These are phyloP conservation scores for Lactifluus pinguis DNA, from an alignment of 768 basidiomycete species.

Conservation along the genomic window DNA sequence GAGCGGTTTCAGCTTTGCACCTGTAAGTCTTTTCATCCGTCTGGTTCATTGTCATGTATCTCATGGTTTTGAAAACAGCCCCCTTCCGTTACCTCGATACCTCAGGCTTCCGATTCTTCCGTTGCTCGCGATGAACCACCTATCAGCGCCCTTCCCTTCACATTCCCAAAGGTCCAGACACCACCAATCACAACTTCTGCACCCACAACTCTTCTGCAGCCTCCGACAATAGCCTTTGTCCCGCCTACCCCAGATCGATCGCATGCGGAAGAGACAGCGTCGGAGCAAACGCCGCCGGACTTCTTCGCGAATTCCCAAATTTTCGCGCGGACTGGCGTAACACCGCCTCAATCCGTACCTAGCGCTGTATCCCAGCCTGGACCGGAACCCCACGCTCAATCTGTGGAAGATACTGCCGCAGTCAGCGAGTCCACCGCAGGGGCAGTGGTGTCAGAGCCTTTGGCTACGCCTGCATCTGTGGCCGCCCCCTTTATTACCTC, in stretches of 20 bases:
- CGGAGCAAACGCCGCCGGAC: slow-evolving; percentile 39
- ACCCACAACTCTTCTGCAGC: slow-evolving; percentile 5
- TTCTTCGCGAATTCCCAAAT: slow-evolving; percentile 52
- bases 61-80: slow-evolving; percentile 15
- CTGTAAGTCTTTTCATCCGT: slow-evolving; percentile 32
- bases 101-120: slow-evolving; percentile 47
- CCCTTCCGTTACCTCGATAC: slow-evolving; percentile 3
- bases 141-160: slow-evolving; percentile 18
- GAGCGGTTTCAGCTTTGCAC: slow-evolving; percentile 57
- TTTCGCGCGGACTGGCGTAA: slow-evolving; percentile 25
- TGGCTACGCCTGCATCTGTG: neutral
- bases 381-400: neutral
- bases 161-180: slow-evolving; percentile 16
- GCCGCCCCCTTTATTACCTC: neutral
- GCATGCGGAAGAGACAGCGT: slow-evolving; percentile 1
- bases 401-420: neutral
- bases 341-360: slow-evolving; percentile 21
- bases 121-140: slow-evolving; percentile 31
- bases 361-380: neutral
- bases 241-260: slow-evolving; percentile 25
- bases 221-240: slow-evolving; percentile 24
- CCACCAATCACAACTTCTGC: slow-evolving; percentile 22
- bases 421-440: neutral
- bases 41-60: neutral
- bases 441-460: neutral